Base-by-base conservation (phyloP, 345 rosid species). In the Rhizophora mangle region DNA sequence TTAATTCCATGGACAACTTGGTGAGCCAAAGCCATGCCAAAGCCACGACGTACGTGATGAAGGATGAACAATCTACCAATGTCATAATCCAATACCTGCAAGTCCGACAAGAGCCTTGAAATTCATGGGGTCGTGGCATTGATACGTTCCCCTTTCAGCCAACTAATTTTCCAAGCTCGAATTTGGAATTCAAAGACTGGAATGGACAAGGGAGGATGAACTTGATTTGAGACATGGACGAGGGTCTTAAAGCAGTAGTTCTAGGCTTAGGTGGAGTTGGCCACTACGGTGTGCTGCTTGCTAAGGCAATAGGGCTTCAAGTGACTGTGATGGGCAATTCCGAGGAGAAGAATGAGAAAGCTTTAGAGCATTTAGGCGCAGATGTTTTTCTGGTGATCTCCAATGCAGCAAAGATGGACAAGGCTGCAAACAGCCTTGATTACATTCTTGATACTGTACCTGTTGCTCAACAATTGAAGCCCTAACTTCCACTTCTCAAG, bases 251-350 rank as follows among this genome's bases (percentile, higher is more conserved):
- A 62, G 86, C 73, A 55, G 83, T 84, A 60, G 80, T 85, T 51
- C 31, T 85, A 67, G 88, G 86, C 39, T 34, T 85, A 63, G 90
- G 87, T 8, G 89, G 88, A 62, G 88, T 88, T 15, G 92, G 87
- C 0, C 88, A 88, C 68, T 31, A 81, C 71, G 88, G 79, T 27
- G 85, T 88, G 47, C 72, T 78, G 30, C 82, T 84, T 68, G 88
- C 88, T 0, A 84, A 84, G 71, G 92, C 85, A 69, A 81, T 81
- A 87, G 88, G 82, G 52, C 88, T 81, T 64, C 87, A 84, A 10
- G 90, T 84, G 37, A 85, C 87, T 5, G 83, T 78, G 39, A 84
- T 84, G 52, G 85, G 90, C 78, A 81, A 87, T 29, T 84, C 85
- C 8, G 84, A 71, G 72, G 85, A 86, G 72, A 80, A 54, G 72